Percentiles rank a stretch among this genome's conserved stretches.
These are phyloP conservation scores for Hura crepitans DNA, from an alignment of 441 rosid species.

Conservation along the genomic window DNA sequence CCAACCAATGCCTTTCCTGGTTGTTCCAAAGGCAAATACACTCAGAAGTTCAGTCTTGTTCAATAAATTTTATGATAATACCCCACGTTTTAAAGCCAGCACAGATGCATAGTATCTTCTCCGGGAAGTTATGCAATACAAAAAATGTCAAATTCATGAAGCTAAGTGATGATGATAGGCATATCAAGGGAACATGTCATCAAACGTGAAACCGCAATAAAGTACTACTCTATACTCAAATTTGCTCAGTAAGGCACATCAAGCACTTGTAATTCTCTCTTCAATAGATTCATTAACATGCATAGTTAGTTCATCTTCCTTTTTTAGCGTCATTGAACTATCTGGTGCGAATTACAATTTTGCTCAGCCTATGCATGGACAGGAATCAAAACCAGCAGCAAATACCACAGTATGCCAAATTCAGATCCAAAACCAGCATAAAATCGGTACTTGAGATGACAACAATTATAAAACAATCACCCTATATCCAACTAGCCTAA, in stretches of 20 bases:
- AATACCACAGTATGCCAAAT: neutral
- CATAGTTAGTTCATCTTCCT: neutral
- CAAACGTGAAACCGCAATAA: constrained; percentile 4
- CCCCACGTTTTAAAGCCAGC: neutral
- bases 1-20: constrained; percentile 88
- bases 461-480: neutral
- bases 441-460: neutral
- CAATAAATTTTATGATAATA: constrained; percentile 5
- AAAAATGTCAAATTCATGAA: constrained; percentile 5
- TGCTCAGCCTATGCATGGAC: neutral
- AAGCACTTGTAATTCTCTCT: neutral
- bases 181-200: neutral
- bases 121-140: neutral
- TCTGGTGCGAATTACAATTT: neutral
- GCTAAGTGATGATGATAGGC: neutral
- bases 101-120: neutral
- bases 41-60: constrained; percentile 13
- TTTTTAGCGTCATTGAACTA: neutral
- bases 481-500: neutral
- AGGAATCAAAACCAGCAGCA: neutral
- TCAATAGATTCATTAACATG: neutral
- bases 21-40: constrained; percentile 22
- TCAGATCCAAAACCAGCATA: neutral
- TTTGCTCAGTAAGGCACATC: neutral
- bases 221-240: neutral